Percentiles rank a stretch among this genome's conserved stretches.
These are phyloP conservation scores for Saccharomyces mikatae DNA, from an alignment of 805 yeast species.

Conservation along the genomic window DNA sequence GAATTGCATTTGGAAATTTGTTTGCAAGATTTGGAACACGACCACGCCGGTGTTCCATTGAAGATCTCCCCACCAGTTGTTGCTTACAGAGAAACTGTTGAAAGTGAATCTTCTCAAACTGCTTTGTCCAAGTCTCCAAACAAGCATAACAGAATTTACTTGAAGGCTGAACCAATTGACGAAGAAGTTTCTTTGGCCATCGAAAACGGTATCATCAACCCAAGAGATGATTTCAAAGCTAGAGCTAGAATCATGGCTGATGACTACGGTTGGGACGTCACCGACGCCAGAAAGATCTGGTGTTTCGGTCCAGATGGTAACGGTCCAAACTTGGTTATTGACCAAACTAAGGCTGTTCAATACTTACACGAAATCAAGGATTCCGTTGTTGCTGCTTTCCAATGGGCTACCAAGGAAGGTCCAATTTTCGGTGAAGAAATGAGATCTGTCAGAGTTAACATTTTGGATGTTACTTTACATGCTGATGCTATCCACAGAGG, in stretches of 20 bases:
- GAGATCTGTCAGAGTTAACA: conserved; percentile 94
- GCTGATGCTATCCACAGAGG: conserved; percentile 99
- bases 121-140: conserved; percentile 98
- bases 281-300: conserved; percentile 99
- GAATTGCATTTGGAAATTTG: conserved; percentile 98
- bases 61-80: conserved; percentile 96
- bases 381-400: conserved; percentile 98
- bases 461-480: conserved; percentile 96
- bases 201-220: conserved; percentile 81
- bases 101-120: conserved; percentile 82
- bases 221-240: conserved; percentile 95
- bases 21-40: conserved; percentile 87
- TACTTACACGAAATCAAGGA: conserved; percentile 97
- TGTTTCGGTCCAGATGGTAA: conserved; percentile 99
- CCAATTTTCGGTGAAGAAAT: conserved; percentile 92
- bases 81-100: conserved; percentile 96
- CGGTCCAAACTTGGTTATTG: conserved; percentile 97
- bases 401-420: conserved; percentile 99
- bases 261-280: conserved; percentile 98
- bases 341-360: conserved; percentile 99
- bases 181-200: conserved; percentile 89
- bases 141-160: conserved; percentile 99
- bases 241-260: conserved; percentile 98
- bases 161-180: conserved; percentile 89
- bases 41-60: conserved; percentile 98